Conservation (phyloP, 345 rosid genomes). For the Eucalyptus curtisii region DNA sequence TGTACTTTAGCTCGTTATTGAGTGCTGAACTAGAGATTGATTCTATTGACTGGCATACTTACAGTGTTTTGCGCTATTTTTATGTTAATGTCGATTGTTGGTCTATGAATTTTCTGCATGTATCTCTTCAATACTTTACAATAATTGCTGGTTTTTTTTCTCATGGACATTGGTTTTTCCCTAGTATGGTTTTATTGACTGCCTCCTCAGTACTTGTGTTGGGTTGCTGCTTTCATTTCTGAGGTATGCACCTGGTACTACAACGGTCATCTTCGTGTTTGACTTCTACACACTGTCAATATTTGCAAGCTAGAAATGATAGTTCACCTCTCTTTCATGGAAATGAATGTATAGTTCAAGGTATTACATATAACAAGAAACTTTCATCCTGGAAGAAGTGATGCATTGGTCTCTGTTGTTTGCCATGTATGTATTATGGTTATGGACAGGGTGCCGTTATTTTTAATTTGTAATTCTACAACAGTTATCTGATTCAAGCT, state of each 20-base stretch:
- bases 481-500: too few species aligned
- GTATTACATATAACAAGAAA: too few species aligned
- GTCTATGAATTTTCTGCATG: not conserved
- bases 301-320: not conserved
- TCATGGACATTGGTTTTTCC: not conserved
- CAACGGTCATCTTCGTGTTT: not conserved
- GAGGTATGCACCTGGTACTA: constrained; percentile 36
- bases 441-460: too few species aligned
- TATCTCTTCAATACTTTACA: not conserved
- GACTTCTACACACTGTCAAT: not conserved
- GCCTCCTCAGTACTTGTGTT: constrained; percentile 93
- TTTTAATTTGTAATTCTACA: too few species aligned
- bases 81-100: not conserved
- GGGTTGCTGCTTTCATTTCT: constrained; percentile 93
- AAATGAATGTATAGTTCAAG: not conserved
- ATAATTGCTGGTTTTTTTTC: not conserved
- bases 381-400: too few species aligned
- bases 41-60: not conserved
- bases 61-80: not conserved
- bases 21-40: not conserved
- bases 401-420: too few species aligned
- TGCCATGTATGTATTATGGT: too few species aligned
- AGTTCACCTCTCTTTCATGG: not conserved
- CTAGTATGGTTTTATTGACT: constrained; percentile 87
- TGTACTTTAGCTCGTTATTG: not conserved